phyloP scores from a whole-genome alignment of 495 filamentous ascomycete genomes.

The Aspergillus egyptiacus region DNA sequence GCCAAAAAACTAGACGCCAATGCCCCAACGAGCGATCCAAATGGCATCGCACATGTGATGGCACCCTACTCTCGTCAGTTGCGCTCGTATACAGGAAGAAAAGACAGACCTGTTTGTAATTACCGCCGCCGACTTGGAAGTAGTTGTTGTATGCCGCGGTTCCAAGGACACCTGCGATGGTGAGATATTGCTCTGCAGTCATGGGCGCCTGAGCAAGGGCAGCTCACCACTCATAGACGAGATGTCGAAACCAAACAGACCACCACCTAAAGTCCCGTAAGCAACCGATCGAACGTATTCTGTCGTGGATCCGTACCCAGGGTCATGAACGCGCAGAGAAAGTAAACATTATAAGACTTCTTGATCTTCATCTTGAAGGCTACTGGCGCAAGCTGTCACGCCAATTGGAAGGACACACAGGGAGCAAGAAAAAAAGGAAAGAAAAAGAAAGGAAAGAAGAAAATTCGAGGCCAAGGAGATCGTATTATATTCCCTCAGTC shows the following conservation, averaged over 20 bases:
- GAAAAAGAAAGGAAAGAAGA: constrained; percentile 5
- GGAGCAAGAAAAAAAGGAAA: not conserved
- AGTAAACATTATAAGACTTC: constrained; percentile 17
- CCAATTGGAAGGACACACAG: not conserved
- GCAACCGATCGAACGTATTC: no score
- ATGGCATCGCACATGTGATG: constrained; percentile 27
- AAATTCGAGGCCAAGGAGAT: not conserved
- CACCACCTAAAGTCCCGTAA: no score
- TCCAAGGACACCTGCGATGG: constrained; percentile 16
- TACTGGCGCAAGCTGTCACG: not conserved
- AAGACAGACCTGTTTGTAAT: constrained; percentile 17
- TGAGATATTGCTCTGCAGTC: constrained; percentile 1
- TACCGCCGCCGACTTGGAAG: constrained; percentile 16
- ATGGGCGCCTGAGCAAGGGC: no score
- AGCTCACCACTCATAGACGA: constrained; percentile 22
- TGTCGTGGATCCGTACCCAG: no score
- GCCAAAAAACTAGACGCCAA: constrained; percentile 59
- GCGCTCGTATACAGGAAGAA: not conserved
- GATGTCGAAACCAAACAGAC: constrained; percentile 21
- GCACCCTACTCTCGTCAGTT: constrained; percentile 10
- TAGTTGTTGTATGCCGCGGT: constrained; percentile 19
- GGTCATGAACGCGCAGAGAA: constrained; percentile 15
- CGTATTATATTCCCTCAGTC: not conserved
- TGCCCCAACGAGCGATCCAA: constrained; percentile 62
- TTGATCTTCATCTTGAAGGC: constrained; percentile 13